Base-by-base conservation (phyloP, 305 asterid species). In the Monarda citriodora region DNA sequence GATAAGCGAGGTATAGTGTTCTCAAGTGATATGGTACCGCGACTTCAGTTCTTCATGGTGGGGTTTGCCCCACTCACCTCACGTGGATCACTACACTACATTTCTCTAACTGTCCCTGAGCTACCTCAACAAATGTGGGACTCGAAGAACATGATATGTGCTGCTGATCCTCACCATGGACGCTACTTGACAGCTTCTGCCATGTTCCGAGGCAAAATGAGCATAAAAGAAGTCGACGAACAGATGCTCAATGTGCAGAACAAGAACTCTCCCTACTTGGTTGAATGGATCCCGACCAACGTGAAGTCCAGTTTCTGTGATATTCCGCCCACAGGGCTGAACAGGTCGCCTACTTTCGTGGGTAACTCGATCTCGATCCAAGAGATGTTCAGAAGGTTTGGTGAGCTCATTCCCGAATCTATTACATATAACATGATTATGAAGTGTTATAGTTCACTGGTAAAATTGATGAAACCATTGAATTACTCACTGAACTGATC, bases 71-170 rank as follows among this genome's bases (percentile, higher is more conserved):
- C 96, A 2, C 90, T 89, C 49, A 89, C 96, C 70, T 86, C 96
- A 37, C 96, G 91, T 42, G 96, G 96, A 7, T 89, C 95, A n/a
- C 95, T 86, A 81, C 87, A 86, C 53, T 86, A 86, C 79, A 83
- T 89, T 58, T 89, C 96, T 13, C 89, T 89, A 66, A 89, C 96
- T 0, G 95, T 89, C 62, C 96, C 96, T 1, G 96, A 89, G 76
- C 85, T 89, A 13, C 83, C 96, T 9, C 96, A 89, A 59, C 95
- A 89, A 72, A 84, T 89, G 95, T 89, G 96, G 95, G 96, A 89
- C 59, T 61, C 96, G 12, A 88, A 88, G 92, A n/a, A n/a, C n/a
- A n/a, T n/a, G n/a, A n/a, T n/a, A n/a, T n/a, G n/a, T n/a, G n/a
- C n/a, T n/a, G n/a, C 95, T 44, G 96, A 87, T 64, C 96, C 96